Evolutionary conservation across 768 basidiomycete species (phyloP).

Genomic region (Leccinum subtestaceum): DNA sequence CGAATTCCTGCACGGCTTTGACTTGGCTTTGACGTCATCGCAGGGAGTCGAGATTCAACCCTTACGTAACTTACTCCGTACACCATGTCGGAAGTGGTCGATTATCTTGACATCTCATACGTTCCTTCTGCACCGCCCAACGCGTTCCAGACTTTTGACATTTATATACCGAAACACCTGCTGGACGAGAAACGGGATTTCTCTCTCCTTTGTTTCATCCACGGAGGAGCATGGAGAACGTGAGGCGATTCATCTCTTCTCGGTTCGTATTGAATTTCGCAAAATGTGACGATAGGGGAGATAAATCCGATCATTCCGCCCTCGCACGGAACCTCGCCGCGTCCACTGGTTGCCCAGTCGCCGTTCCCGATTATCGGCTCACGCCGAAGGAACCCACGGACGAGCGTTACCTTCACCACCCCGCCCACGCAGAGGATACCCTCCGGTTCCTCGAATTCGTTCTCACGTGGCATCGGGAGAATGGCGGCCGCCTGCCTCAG

Average conservation of each 20-base stretch:
- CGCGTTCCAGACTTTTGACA: slow-evolving; percentile 50
- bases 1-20: background rate
- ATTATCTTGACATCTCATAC: slow-evolving; percentile 37
- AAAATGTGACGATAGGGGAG: slow-evolving; percentile 50
- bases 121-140: slow-evolving; percentile 22
- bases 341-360: slow-evolving; percentile 54
- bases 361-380: slow-evolving; percentile 77
- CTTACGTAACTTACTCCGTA: background rate
- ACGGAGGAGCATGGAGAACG: slow-evolving; percentile 85
- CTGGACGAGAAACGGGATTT: background rate
- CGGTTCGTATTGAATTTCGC: background rate
- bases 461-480: slow-evolving; percentile 36
- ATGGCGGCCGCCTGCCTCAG: slow-evolving; percentile 28
- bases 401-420: slow-evolving; percentile 51
- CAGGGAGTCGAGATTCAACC: background rate
- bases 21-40: slow-evolving; percentile 29
- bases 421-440: slow-evolving; percentile 66
- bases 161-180: slow-evolving; percentile 39
- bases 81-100: background rate
- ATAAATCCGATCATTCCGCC: slow-evolving; percentile 57
- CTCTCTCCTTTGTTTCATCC: slow-evolving; percentile 65
- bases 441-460: slow-evolving; percentile 62
- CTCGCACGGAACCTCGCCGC: slow-evolving; percentile 54
- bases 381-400: slow-evolving; percentile 44
- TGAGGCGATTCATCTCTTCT: slow-evolving; percentile 35